phyloP scores from a whole-genome alignment of 129 eudicot species.

The Helianthus tuberosus region DNA sequence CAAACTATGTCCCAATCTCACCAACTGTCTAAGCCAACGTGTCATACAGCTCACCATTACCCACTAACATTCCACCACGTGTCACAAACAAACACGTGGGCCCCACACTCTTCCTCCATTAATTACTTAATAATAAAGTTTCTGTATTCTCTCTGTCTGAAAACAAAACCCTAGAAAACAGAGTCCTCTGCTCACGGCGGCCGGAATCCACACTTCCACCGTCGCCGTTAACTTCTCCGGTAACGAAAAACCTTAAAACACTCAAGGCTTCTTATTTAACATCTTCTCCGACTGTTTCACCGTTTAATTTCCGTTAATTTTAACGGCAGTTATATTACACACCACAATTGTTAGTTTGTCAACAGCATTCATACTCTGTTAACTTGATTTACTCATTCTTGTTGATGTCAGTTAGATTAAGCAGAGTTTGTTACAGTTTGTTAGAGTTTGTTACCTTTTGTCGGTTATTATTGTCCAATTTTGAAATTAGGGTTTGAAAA shows the following conservation, averaged over 20 bases:
- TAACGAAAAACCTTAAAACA: neutral
- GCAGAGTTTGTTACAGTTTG: neutral
- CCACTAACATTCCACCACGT: constrained; percentile 19
- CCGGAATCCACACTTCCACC: constrained; percentile 33
- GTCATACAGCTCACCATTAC: constrained; percentile 34
- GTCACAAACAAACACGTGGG: constrained; percentile 19
- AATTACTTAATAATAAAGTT: constrained; percentile 31
- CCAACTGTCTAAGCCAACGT: constrained; percentile 33
- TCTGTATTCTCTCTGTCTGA: constrained; percentile 32
- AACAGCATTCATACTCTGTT: no score
- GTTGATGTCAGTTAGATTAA: no score
- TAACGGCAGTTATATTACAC: no score
- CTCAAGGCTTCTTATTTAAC: no score
- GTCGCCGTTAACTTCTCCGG: constrained; percentile 29
- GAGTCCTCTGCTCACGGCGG: constrained; percentile 20
- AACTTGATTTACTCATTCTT: no score
- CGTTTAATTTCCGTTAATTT: constrained; percentile 12
- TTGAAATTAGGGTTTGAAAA: neutral
- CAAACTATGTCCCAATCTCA: neutral
- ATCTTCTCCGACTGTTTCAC: neutral
- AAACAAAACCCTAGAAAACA: constrained; percentile 1
- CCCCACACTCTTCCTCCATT: constrained; percentile 14
- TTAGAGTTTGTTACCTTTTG: constrained; percentile 15
- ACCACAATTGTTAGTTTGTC: no score
- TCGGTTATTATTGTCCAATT: constrained; percentile 5